Conservation (phyloP, 1,139 yeast species). For the Yarrowia galli region DNA sequence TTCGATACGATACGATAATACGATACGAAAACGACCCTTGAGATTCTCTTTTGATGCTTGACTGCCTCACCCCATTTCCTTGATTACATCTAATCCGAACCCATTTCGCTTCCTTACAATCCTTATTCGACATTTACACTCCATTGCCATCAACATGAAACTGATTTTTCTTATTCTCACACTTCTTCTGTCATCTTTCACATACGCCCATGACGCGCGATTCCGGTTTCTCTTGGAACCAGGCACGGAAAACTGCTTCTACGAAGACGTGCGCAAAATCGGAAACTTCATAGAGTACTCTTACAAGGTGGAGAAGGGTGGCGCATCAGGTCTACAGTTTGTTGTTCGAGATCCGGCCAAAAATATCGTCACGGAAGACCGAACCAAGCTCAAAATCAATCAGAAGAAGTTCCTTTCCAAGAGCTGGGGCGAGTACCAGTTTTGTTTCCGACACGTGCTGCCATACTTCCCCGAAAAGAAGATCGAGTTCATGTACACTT, state of each 20-base stretch:
- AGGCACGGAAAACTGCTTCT: conserved; percentile 15
- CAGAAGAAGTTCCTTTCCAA: conserved; percentile 15
- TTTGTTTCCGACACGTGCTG: conserved; percentile 89
- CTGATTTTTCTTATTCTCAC: background rate
- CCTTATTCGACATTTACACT: background rate
- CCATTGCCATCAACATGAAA: background rate
- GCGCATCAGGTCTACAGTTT: conserved; percentile 26
- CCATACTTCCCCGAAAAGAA: conserved; percentile 87
- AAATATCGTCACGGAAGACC: conserved; percentile 9
- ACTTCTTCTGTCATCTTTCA: background rate
- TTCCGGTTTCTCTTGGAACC: conserved; percentile 25
- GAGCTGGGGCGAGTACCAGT: conserved; percentile 79
- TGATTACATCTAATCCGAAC: background rate
- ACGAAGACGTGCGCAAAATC: conserved; percentile 22
- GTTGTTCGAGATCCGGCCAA: conserved; percentile 10
- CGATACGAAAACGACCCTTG: background rate
- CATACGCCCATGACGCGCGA: background rate
- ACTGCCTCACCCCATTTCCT: background rate
- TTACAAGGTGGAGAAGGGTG: conserved; percentile 27
- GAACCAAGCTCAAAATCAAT: background rate
- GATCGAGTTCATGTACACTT: conserved; percentile 63
- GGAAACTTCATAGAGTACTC: conserved; percentile 39
- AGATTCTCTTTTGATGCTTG: background rate
- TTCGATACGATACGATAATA: background rate
- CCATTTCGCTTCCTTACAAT: background rate